Percentiles rank a stretch among this genome's conserved stretches.
phyloP scores from a whole-genome alignment of 2,329 filamentous ascomycete species.

The Microdochium bolleyi region DNA sequence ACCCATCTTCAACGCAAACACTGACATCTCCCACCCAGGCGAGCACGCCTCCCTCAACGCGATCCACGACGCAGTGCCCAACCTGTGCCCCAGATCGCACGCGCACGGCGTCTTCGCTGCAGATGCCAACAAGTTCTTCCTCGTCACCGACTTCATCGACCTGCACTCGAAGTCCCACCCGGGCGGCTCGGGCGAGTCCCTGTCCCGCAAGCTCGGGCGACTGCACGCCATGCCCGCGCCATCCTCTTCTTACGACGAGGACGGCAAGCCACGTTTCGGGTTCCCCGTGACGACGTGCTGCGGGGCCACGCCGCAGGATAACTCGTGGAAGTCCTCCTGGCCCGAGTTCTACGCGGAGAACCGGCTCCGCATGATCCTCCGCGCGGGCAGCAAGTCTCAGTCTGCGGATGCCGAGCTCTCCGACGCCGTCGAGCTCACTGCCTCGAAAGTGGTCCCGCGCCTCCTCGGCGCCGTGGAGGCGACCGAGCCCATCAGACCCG shows the following conservation, averaged over 20 bases:
- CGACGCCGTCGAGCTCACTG: slow-evolving; percentile 56
- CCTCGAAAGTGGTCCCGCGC: slow-evolving; percentile 59
- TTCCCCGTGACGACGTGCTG: slow-evolving; percentile 84
- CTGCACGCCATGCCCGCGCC: slow-evolving; percentile 73
- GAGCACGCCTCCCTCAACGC: slow-evolving; percentile 81
- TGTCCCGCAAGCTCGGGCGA: slow-evolving; percentile 70
- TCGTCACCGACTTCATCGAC: slow-evolving; percentile 76
- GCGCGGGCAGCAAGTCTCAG: slow-evolving; percentile 44
- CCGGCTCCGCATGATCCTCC: slow-evolving; percentile 59
- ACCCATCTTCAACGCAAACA: too few relatives aligned
- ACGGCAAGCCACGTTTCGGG: slow-evolving; percentile 64
- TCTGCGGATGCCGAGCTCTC: slow-evolving; percentile 56
- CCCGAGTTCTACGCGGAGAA: slow-evolving; percentile 78
- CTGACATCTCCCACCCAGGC: slow-evolving; percentile 34
- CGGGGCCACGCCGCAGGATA: slow-evolving; percentile 76
- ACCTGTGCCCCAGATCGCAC: slow-evolving; percentile 67
- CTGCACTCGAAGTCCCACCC: slow-evolving; percentile 35
- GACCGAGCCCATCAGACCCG: slow-evolving; percentile 60
- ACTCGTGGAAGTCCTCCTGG: slow-evolving; percentile 67
- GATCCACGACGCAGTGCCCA: slow-evolving; percentile 63
- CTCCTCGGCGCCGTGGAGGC: slow-evolving; percentile 59
- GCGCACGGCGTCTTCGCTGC: slow-evolving; percentile 57
- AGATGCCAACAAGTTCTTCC: slow-evolving; percentile 44
- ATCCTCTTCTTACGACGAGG: slow-evolving; percentile 23
- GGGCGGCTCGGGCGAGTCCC: slow-evolving; percentile 39